These are phyloP conservation scores for Sporothrix curviconia DNA, from an alignment of 2,329 filamentous ascomycete species.

Conservation along the genomic window DNA sequence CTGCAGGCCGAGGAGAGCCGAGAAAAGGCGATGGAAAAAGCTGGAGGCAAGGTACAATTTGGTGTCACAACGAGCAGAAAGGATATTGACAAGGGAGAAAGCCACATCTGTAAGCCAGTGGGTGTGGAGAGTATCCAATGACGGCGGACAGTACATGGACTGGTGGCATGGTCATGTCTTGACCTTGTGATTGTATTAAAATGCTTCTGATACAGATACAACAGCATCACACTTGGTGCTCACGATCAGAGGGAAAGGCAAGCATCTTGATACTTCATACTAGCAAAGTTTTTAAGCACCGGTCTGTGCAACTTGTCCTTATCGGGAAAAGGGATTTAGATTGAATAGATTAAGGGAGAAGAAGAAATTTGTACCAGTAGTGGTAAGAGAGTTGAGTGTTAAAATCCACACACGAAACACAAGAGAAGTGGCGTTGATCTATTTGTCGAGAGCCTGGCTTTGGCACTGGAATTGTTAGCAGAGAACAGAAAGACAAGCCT, in stretches of 20 bases:
- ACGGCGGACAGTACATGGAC: too few relatives aligned
- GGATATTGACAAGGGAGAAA: not conserved
- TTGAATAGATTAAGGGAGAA: not conserved
- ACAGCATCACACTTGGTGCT: too few relatives aligned
- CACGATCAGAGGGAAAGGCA: too few relatives aligned
- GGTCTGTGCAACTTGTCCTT: too few relatives aligned
- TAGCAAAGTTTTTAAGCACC: too few relatives aligned
- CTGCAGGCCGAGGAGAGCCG: conserved; percentile 11
- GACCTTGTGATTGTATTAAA: too few relatives aligned
- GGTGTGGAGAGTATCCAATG: not conserved
- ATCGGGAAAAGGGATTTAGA: not conserved
- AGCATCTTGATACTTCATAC: too few relatives aligned
- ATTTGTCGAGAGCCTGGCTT: conserved; percentile 49
- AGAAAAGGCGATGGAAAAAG: conserved; percentile 3
- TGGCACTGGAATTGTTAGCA: conserved; percentile 40
- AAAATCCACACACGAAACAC: not conserved
- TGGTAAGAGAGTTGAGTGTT: not conserved
- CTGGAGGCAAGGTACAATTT: too few relatives aligned
- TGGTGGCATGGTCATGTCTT: too few relatives aligned
- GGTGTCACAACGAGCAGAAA: not conserved
- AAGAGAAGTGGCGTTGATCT: not conserved
- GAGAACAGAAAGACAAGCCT: conserved; percentile 7
- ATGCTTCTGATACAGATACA: too few relatives aligned
- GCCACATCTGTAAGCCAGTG: not conserved
- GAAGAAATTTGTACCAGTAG: too few relatives aligned